Conservation (phyloP, 2,329 filamentous ascomycete genomes). For the Nemania diffusa region DNA sequence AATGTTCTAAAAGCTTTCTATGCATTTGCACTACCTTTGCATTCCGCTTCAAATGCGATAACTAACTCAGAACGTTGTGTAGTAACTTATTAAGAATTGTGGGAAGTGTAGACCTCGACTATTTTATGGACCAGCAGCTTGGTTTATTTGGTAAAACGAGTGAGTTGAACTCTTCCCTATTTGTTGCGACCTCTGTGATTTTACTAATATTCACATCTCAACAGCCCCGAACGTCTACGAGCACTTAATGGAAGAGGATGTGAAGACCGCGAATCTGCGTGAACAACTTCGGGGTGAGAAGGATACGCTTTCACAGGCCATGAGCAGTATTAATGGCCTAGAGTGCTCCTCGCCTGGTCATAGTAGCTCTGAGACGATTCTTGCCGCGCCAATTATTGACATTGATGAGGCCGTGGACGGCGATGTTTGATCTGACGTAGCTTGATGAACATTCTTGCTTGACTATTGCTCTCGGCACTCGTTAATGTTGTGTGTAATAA, state of each 20-base stretch:
- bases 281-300: constrained; percentile 56
- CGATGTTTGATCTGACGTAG: constrained; percentile 16
- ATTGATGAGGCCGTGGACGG: constrained; percentile 38
- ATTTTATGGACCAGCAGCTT: constrained; percentile 45
- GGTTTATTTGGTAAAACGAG: constrained; percentile 42
- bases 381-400: constrained; percentile 14
- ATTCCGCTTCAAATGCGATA: background rate
- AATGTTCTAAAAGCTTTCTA: background rate
- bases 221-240: constrained; percentile 52
- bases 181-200: background rate
- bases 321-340: constrained; percentile 58
- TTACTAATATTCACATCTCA: background rate
- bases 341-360: constrained; percentile 50
- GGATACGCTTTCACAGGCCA: constrained; percentile 59
- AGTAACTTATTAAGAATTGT: constrained; percentile 45
- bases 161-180: constrained; percentile 38
- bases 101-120: constrained; percentile 39
- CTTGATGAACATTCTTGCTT: constrained; percentile 8
- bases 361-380: constrained; percentile 29
- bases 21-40: too few species aligned
- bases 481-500: background rate
- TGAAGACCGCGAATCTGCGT: constrained; percentile 54
- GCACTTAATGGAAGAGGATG: constrained; percentile 62
- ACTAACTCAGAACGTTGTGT: background rate
- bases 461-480: background rate